Base-by-base conservation (phyloP, 192 early-diverging fungal genomes). In the Umbelopsis sp. region DNA sequence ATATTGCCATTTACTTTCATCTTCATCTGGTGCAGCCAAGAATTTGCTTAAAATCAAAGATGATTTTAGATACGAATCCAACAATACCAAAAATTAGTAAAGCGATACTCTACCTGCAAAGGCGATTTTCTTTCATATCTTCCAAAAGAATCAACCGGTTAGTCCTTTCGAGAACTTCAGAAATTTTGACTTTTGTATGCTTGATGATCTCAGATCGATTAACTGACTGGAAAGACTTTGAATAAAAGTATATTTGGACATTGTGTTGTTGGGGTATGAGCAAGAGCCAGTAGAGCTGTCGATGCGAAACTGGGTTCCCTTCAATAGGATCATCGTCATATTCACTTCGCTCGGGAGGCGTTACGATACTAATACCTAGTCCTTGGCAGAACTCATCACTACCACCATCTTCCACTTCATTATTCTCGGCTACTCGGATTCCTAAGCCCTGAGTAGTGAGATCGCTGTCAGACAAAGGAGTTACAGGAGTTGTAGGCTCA, bases 221-320 rank as follows among this genome's bases (percentile, higher is more conserved):
- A 31, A 79, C 82, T 17, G 76, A 76, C 43, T 81, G 82, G 21
- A 88, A 74, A 6, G 80, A 71, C 71, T 88, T 91, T 6, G 91
- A 93, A 72, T 91, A 93, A 65, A 88, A 91, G 54, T 88, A 87
- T 10, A 92, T 73, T 53, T 90, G 86, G 3, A 90, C 87, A 45
- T 72, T 80, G 1, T 71, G 34, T 16, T 79, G 78, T 66, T 79
- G 81, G 14, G 91, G 83, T 0, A 84, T 81, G 6, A 91, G 54
- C 26, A 92, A 75, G 12, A 92, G 74, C 91, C 92, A 94, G 66
- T 87, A 93, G 14, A 84, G 68, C 47, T 80, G 86, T 43, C 75
- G 77, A 14, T 68, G 66, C 9, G 47, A 59, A 4, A 68, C 50
- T 44, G 20, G 32, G 21, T 34, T 10, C 50, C 11, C 29, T 17